A percentile compares a stretch with the other conserved stretches of the same genome.
Conservation (phyloP, 305 asterid species). For the Vinca major region DNA sequence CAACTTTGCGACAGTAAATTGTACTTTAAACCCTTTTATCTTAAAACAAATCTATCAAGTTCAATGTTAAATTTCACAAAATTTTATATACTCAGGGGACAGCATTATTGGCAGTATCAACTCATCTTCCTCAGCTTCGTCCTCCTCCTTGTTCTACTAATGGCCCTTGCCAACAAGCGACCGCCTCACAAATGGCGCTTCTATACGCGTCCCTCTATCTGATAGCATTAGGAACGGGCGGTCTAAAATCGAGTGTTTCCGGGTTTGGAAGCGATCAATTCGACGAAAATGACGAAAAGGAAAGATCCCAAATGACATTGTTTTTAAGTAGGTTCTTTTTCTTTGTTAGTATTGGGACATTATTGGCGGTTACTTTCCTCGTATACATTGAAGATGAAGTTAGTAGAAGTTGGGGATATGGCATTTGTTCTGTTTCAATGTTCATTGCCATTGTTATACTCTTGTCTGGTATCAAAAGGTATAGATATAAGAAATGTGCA, state of each 20-base stretch:
- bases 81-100: slow-evolving; percentile 27
- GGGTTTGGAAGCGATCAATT: slow-evolving; percentile 50
- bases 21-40: too few relatives aligned
- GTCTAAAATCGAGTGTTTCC: slow-evolving; percentile 41
- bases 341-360: slow-evolving; percentile 36
- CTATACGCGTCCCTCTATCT: slow-evolving; percentile 19
- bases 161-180: slow-evolving; percentile 29
- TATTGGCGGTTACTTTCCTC: slow-evolving; percentile 38
- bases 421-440: slow-evolving; percentile 41
- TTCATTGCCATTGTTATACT: slow-evolving; percentile 29
- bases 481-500: slow-evolving; percentile 33
- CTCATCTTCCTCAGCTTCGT: slow-evolving; percentile 30
- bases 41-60: too few relatives aligned
- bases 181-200: slow-evolving; percentile 27
- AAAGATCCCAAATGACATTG: slow-evolving; percentile 26
- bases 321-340: slow-evolving; percentile 47
- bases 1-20: background rate
- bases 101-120: slow-evolving; percentile 32
- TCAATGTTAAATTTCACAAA: too few relatives aligned
- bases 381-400: slow-evolving; percentile 39
- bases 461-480: slow-evolving; percentile 27
- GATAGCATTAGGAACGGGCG: slow-evolving; percentile 33
- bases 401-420: slow-evolving; percentile 39
- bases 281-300: slow-evolving; percentile 32
- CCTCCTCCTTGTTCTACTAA: slow-evolving; percentile 21